phyloP scores from a whole-genome alignment of 2,329 filamentous ascomycete genomes.

The Apiospora arundinis region DNA sequence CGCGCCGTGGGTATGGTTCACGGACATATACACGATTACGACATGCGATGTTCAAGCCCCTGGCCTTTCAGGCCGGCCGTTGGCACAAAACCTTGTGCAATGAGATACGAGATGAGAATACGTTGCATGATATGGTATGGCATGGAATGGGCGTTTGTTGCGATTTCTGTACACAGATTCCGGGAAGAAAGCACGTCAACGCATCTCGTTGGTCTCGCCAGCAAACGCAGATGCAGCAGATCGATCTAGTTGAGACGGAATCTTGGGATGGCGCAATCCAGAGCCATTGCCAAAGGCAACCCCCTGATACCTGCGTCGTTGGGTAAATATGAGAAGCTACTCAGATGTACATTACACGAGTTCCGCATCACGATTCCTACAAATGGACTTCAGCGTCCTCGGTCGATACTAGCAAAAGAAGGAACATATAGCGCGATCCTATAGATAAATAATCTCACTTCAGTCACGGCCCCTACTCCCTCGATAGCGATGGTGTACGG shows the following conservation, averaged over 20 bases:
- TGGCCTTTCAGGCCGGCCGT: neutral
- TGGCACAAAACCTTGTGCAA: neutral
- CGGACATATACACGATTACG: neutral
- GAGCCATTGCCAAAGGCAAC: neutral
- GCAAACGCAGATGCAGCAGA: neutral
- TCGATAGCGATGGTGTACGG: too few species aligned
- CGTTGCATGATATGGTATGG: neutral
- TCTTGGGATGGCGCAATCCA: neutral
- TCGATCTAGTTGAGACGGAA: neutral
- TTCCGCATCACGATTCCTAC: neutral
- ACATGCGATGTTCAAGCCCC: neutral
- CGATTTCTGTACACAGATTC: neutral
- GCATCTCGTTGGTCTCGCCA: neutral
- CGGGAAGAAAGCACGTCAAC: neutral
- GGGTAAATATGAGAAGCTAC: neutral
- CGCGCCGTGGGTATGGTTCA: neutral
- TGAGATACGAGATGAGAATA: neutral
- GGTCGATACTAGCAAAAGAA: neutral
- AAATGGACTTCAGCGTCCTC: neutral
- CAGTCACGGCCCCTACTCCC: neutral
- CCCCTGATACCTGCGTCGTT: neutral
- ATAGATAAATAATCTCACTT: neutral
- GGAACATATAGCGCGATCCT: neutral
- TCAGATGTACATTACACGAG: neutral
- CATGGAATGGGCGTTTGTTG: constrained; percentile 3